Base-by-base conservation (phyloP, 805 yeast genomes). In the Yamadazyma kitorensis region DNA sequence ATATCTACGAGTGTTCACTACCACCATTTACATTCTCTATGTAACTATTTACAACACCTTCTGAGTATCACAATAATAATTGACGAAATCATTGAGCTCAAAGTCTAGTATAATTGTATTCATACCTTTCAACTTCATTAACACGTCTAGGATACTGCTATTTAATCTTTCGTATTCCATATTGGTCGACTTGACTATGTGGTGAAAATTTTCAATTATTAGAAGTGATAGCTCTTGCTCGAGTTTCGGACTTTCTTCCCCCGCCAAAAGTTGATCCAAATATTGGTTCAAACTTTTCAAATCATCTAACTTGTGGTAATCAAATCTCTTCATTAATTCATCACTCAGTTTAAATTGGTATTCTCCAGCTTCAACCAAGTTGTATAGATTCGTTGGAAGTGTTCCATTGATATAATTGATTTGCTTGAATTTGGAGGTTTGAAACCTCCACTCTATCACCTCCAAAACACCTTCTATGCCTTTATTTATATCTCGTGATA, bases 371-470 rank as follows among this genome's bases (percentile, higher is more conserved):
- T 30, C 25, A 13, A 45, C 37, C 4, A 25, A 21, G n/a, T 37
- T 12, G 18, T 35, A 37, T 6, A 45, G 30, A 4, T 30, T 29
- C 19, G 34, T 34, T 7, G 50, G 50, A 10, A 44, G 29, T 7
- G 41, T 41, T n/a, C 41, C 32, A 25, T 45, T 45, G 9, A 45
- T 25, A 20, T 45, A 45, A 4, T 13, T 7, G 14, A 41, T 29
- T 2, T 24, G 29, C 3, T 18, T 11, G 29, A 35, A 32, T 5
- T 36, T 24, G 12, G 15, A 8, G n/a, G n/a, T n/a, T n/a, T n/a
- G n/a, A n/a, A n/a, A n/a, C n/a, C n/a, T n/a, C n/a, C n/a, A n/a
- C 18, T 40, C 40, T 3, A 36, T 21, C 12, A n/a, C 10, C 3
- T 13, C 18, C 20, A 39, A 18, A 12, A 20, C 33, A 13, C 29